Conservation (phyloP, 345 rosid species). For the Erysimum cheiranthoides region DNA sequence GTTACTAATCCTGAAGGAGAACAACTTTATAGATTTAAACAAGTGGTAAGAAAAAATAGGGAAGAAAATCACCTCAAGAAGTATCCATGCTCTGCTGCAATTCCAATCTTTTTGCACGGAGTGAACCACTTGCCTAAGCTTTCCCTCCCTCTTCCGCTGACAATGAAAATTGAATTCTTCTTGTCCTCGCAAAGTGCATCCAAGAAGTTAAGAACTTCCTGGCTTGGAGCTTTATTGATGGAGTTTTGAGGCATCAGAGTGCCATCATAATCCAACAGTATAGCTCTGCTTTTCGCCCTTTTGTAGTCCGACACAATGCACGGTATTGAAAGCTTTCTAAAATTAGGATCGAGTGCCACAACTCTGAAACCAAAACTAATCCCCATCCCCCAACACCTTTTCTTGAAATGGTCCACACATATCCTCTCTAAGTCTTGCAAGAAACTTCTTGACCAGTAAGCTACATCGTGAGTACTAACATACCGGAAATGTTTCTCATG, state of each 20-base stretch:
- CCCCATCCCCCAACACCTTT: slow-evolving; percentile 53
- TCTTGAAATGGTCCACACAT: slow-evolving; percentile 52
- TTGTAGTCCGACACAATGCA: slow-evolving; percentile 53
- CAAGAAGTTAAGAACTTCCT: slow-evolving; percentile 47
- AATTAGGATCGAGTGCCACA: slow-evolving; percentile 51
- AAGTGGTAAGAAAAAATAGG: neutral
- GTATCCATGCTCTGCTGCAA: slow-evolving; percentile 53
- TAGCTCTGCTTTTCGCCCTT: slow-evolving; percentile 50
- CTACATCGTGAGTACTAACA: slow-evolving; percentile 50
- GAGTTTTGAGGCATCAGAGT: slow-evolving; percentile 52
- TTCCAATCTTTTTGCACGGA: slow-evolving; percentile 47
- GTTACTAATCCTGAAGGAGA: slow-evolving; percentile 10
- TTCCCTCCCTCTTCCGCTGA: slow-evolving; percentile 53
- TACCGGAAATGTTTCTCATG: slow-evolving; percentile 91
- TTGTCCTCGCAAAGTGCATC: slow-evolving; percentile 46
- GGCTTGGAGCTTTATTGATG: slow-evolving; percentile 51
- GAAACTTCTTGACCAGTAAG: slow-evolving; percentile 53
- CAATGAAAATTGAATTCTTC: slow-evolving; percentile 45
- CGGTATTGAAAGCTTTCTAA: slow-evolving; percentile 52
- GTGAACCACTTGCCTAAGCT: slow-evolving; percentile 51
- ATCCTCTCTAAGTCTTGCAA: slow-evolving; percentile 52
- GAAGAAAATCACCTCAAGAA: slow-evolving; percentile 41
- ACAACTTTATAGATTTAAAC: neutral
- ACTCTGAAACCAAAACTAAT: slow-evolving; percentile 52
- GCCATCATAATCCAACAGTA: slow-evolving; percentile 50